Conservation (phyloP, 768 basidiomycete species). For the Agrocybe chaxingu region DNA sequence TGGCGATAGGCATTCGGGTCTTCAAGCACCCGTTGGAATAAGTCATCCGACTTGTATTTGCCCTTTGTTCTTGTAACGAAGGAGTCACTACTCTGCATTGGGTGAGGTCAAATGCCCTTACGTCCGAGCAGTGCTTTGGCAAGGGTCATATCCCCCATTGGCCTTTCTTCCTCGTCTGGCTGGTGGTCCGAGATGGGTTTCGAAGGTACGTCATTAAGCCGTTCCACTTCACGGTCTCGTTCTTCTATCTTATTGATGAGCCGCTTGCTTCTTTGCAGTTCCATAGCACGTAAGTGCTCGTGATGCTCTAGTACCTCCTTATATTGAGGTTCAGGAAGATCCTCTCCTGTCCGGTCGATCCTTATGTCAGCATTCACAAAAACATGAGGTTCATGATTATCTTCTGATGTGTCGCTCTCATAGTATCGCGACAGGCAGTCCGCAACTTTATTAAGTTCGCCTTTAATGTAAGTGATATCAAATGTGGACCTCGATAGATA, state of each 20-base stretch:
- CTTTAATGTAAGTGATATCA: constrained; percentile 13
- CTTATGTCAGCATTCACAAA: constrained; percentile 15
- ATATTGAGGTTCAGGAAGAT: constrained; percentile 10
- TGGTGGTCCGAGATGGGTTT: too few species aligned
- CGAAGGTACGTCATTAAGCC: not conserved
- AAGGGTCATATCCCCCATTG: too few species aligned
- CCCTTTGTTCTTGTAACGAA: too few species aligned
- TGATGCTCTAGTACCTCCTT: constrained; percentile 10
- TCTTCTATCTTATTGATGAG: not conserved
- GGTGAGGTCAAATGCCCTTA: too few species aligned
- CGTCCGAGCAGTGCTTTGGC: too few species aligned
- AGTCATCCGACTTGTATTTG: too few species aligned
- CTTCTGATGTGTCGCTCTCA: constrained; percentile 17
- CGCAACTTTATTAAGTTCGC: constrained; percentile 9
- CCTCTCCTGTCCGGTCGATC: constrained; percentile 17
- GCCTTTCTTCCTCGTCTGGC: too few species aligned
- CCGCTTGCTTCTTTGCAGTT: not conserved
- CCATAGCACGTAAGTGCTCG: constrained; percentile 9
- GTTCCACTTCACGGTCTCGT: not conserved
- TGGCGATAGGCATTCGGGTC: too few species aligned
- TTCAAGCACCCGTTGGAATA: too few species aligned
- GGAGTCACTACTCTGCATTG: too few species aligned
- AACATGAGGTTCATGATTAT: constrained; percentile 6
- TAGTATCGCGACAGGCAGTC: constrained; percentile 19
- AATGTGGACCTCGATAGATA: constrained; percentile 10